phyloP scores from a whole-genome alignment of 352 stramenopile species.

The Pythium monospermum region DNA sequence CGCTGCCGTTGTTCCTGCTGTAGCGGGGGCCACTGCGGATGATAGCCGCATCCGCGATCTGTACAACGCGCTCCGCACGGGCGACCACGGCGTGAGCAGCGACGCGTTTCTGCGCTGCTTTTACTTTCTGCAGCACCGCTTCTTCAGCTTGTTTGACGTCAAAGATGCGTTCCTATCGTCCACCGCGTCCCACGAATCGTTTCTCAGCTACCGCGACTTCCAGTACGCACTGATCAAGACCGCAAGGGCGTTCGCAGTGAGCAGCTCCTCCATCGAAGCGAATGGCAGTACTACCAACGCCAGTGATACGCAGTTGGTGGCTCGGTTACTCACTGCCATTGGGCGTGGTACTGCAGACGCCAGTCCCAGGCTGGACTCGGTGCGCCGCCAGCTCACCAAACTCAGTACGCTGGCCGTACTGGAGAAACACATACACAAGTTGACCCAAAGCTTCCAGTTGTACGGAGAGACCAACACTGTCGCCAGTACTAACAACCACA shows the following conservation, averaged over 20 bases:
- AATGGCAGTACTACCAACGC: too few species aligned
- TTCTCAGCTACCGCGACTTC: slow-evolving; percentile 52
- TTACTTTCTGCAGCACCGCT: slow-evolving; percentile 62
- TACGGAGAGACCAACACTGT: slow-evolving; percentile 36
- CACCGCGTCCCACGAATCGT: slow-evolving; percentile 38
- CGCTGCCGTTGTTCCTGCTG: too few species aligned
- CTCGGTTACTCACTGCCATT: slow-evolving; percentile 33
- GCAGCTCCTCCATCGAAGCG: not conserved
- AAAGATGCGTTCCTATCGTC: slow-evolving; percentile 61
- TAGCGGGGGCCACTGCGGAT: slow-evolving; percentile 14
- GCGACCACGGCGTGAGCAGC: slow-evolving; percentile 46
- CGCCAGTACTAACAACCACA: not conserved
- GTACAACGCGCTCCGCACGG: slow-evolving; percentile 45
- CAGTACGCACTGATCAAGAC: slow-evolving; percentile 47
- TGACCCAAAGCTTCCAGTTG: slow-evolving; percentile 57
- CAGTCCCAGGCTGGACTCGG: slow-evolving; percentile 28
- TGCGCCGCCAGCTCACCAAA: slow-evolving; percentile 47
- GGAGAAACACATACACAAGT: slow-evolving; percentile 32
- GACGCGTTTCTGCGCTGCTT: slow-evolving; percentile 36
- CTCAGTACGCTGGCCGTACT: slow-evolving; percentile 43
- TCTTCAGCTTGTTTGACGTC: slow-evolving; percentile 62
- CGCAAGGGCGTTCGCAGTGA: slow-evolving; percentile 18
- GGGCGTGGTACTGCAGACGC: not conserved
- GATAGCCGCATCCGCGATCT: slow-evolving; percentile 38
- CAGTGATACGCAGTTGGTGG: slow-evolving; percentile 26